A percentile compares a stretch with the other conserved stretches of the same genome.
phyloP scores from a whole-genome alignment of 2,329 filamentous ascomycete genomes.

The Gremmenia infestans region DNA sequence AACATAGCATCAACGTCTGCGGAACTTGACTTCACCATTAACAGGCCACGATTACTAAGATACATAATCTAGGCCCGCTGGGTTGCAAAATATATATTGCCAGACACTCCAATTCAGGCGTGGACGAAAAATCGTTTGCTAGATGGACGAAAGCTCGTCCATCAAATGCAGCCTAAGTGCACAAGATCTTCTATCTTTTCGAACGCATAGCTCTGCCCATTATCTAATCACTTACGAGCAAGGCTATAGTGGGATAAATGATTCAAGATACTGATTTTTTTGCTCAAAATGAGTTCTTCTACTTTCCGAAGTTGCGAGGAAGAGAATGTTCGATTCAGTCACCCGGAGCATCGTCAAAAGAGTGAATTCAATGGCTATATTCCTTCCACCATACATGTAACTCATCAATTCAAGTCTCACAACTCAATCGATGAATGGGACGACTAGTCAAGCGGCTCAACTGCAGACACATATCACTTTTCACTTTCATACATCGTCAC shows the following conservation, averaged over 20 bases:
- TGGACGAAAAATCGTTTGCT: background rate
- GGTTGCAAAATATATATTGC: background rate
- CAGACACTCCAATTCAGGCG: conserved; percentile 1
- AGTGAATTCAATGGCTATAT: conserved; percentile 17
- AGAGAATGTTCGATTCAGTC: background rate
- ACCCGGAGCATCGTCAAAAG: conserved; percentile 7
- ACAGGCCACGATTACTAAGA: background rate
- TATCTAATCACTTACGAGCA: background rate
- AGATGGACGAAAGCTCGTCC: conserved; percentile 2
- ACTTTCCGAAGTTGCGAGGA: background rate
- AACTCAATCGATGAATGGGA: too few species aligned
- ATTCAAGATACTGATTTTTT: background rate
- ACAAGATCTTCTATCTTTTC: background rate
- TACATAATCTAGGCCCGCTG: background rate
- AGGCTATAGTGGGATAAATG: background rate
- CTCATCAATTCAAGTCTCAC: conserved; percentile 13
- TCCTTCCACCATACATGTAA: conserved; percentile 24
- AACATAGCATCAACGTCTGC: background rate
- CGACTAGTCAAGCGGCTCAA: too few species aligned
- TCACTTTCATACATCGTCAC: too few species aligned
- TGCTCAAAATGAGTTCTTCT: background rate
- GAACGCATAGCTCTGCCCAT: conserved; percentile 2
- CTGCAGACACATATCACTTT: too few species aligned
- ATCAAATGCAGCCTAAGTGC: conserved; percentile 10
- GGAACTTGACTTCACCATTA: background rate